Conservation (phyloP, 495 filamentous ascomycete genomes). For the Cryomyces minteri region DNA sequence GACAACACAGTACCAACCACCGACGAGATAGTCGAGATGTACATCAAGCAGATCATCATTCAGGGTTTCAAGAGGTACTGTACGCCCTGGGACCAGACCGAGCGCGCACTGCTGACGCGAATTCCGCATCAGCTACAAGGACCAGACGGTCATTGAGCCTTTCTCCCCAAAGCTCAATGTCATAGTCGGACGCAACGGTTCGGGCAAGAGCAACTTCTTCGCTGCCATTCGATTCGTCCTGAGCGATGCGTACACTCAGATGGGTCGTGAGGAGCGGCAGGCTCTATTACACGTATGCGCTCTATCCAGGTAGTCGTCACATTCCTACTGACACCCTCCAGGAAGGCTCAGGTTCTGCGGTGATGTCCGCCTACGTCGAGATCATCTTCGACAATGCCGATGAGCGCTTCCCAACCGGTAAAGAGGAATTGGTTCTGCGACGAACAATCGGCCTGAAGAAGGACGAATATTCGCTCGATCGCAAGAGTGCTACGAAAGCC, state of each 20-base stretch:
- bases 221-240: conserved; percentile 97
- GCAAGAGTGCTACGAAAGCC: conserved; percentile 84
- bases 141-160: conserved; percentile 94
- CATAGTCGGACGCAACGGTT: conserved; percentile 97
- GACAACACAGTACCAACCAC: too few species aligned
- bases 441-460: conserved; percentile 96
- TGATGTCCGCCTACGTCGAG: conserved; percentile 98
- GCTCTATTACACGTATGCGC: conserved; percentile 63
- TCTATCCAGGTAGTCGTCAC: too few species aligned
- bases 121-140: conserved; percentile 66
- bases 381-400: conserved; percentile 98
- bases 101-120: not conserved
- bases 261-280: conserved; percentile 90
- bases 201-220: conserved; percentile 99
- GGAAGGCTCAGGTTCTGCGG: conserved; percentile 91
- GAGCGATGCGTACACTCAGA: conserved; percentile 91
- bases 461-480: conserved; percentile 92
- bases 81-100: not conserved
- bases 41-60: conserved; percentile 99
- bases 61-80: conserved; percentile 96
- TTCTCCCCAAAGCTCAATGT: conserved; percentile 98
- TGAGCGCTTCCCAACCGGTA: conserved; percentile 88
- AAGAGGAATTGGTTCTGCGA: conserved; percentile 72
- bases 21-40: conserved; percentile 32
- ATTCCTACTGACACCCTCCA: conserved; percentile 11